A percentile compares a stretch with the other conserved stretches of the same genome.
Conservation (phyloP, 306 rosid species). For the Castanea crenata region DNA sequence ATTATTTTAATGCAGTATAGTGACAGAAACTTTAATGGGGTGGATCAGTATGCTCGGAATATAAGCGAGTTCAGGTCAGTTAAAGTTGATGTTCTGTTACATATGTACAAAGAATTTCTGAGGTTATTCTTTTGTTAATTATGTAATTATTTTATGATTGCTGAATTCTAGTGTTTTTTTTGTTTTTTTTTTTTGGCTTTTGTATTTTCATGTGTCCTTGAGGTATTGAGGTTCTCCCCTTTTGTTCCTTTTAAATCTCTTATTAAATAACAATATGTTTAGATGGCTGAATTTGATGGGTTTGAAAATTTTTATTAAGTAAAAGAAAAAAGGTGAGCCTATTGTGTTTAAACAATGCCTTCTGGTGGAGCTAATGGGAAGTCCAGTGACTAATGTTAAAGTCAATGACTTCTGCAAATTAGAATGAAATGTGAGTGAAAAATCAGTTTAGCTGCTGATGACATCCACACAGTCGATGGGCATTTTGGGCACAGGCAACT, state of each 20-base stretch:
- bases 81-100: constrained; percentile 5
- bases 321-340: too few relatives aligned
- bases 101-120: neutral
- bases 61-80: constrained; percentile 91
- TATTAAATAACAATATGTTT: neutral
- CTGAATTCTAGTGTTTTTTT: neutral
- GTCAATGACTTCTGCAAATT: too few relatives aligned
- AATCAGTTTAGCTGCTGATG: too few relatives aligned
- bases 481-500: too few relatives aligned
- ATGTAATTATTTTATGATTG: neutral
- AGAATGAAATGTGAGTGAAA: too few relatives aligned
- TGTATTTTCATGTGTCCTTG: neutral
- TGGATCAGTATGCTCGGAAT: constrained; percentile 75
- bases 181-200: neutral
- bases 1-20: constrained; percentile 48
- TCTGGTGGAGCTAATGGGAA: too few relatives aligned
- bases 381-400: too few relatives aligned
- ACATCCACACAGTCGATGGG: too few relatives aligned
- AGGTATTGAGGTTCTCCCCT: neutral
- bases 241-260: neutral
- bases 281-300: neutral
- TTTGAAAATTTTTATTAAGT: neutral
- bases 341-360: too few relatives aligned
- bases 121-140: neutral
- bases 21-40: constrained; percentile 59